A percentile compares a stretch with the other conserved stretches of the same genome.
Conservation (phyloP, 2,329 filamentous ascomycete genomes). For the Penicillium decumbens region DNA sequence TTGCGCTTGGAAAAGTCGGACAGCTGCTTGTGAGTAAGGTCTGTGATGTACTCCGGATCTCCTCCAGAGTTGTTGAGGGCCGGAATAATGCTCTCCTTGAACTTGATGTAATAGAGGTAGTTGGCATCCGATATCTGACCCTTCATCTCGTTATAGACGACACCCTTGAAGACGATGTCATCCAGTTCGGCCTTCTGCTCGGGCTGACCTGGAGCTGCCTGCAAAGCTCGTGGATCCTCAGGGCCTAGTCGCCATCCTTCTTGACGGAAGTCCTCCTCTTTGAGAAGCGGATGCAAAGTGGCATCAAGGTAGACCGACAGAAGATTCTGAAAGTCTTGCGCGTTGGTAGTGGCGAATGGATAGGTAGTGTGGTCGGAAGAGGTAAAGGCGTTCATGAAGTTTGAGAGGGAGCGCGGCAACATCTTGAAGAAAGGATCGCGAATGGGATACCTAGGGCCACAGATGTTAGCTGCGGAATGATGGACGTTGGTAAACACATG, state of each 20-base stretch:
- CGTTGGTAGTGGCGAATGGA: conserved; percentile 94
- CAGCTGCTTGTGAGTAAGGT: conserved; percentile 86
- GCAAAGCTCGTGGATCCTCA: conserved; percentile 68
- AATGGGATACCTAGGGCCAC: conserved; percentile 70
- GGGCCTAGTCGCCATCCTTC: conserved; percentile 96
- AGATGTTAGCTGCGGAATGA: conserved; percentile 11
- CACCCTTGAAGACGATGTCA: conserved; percentile 79
- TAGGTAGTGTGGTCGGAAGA: conserved; percentile 96
- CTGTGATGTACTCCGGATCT: conserved; percentile 92
- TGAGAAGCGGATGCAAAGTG: conserved; percentile 82
- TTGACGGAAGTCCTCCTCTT: conserved; percentile 87
- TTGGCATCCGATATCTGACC: conserved; percentile 97
- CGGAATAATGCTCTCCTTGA: conserved; percentile 91
- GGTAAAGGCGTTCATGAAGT: conserved; percentile 99
- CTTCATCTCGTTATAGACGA: conserved; percentile 99
- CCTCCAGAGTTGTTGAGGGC: conserved; percentile 95
- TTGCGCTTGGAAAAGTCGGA: conserved; percentile 84
- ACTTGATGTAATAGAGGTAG: conserved; percentile 92
- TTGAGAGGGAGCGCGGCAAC: conserved; percentile 94
- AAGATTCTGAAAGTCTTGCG: conserved; percentile 90
- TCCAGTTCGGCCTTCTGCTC: conserved; percentile 59
- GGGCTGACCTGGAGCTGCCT: conserved; percentile 43
- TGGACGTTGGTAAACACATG: not conserved
- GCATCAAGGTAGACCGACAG: conserved; percentile 96
- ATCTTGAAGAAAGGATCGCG: conserved; percentile 99